Evolutionary conservation across 2,329 filamentous ascomycete genomes (phyloP).

Genomic region (Tolypocladium amazonense): DNA sequence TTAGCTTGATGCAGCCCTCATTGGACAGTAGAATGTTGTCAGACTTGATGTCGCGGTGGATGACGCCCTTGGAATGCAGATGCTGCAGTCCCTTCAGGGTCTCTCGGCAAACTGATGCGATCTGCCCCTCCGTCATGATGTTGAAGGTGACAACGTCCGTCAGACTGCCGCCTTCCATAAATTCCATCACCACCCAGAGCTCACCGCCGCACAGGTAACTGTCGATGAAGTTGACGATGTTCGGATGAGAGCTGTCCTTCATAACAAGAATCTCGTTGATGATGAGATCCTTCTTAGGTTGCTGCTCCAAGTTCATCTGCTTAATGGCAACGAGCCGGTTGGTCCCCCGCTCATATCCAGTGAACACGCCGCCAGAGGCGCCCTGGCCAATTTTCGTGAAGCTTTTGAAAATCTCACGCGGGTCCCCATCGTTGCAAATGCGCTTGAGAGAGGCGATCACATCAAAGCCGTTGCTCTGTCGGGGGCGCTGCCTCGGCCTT

Average conservation of each 20-base stretch:
- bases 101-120: slow-evolving; percentile 90
- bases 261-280: slow-evolving; percentile 99
- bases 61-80: slow-evolving; percentile 93
- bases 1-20: slow-evolving; percentile 95
- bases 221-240: slow-evolving; percentile 99
- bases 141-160: slow-evolving; percentile 99
- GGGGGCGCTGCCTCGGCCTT: slow-evolving; percentile 64
- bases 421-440: slow-evolving; percentile 86
- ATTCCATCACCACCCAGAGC: slow-evolving; percentile 99
- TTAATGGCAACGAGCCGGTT: slow-evolving; percentile 95
- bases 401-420: slow-evolving; percentile 74
- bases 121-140: slow-evolving; percentile 97
- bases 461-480: slow-evolving; percentile 73
- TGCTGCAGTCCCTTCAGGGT: slow-evolving; percentile 87
- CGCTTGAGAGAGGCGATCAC: slow-evolving; percentile 74
- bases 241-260: slow-evolving; percentile 97
- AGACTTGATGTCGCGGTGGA: slow-evolving; percentile 97
- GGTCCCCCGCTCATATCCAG: slow-evolving; percentile 72
- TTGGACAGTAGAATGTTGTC: slow-evolving; percentile 93
- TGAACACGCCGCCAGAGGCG: slow-evolving; percentile 91
- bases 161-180: slow-evolving; percentile 95
- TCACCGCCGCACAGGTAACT: slow-evolving; percentile 85
- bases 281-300: slow-evolving; percentile 97
- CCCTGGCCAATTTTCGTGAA: slow-evolving; percentile 96
- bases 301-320: slow-evolving; percentile 98